Percentiles rank a stretch among this genome's conserved stretches.
Conservation (phyloP, 768 basidiomycete genomes). For the Pleurotus salmoneostramineus region DNA sequence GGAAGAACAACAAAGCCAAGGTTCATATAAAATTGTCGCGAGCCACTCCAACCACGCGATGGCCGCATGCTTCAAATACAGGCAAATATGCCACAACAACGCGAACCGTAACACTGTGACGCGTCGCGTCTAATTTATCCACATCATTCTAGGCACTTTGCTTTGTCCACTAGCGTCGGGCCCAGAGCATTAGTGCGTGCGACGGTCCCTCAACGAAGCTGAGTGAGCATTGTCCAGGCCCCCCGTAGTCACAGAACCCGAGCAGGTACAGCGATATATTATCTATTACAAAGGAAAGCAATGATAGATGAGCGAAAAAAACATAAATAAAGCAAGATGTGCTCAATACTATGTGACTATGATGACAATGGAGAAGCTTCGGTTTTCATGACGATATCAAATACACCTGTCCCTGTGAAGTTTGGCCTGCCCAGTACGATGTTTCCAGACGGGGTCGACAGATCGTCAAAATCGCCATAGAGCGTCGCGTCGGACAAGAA, state of each 20-base stretch:
- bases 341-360: neutral
- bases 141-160: conserved; percentile 2
- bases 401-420: conserved; percentile 91
- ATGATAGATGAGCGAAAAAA: neutral
- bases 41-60: conserved; percentile 3
- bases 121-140: conserved; percentile 1
- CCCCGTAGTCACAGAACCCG: too few species aligned
- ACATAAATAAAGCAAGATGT: conserved; percentile 1
- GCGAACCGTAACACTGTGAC: conserved; percentile 6
- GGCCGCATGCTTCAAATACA: conserved; percentile 4
- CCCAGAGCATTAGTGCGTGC: too few species aligned
- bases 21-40: neutral
- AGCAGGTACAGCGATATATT: neutral
- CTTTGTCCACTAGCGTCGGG: neutral
- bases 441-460: conserved; percentile 85
- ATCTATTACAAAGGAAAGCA: conserved; percentile 2
- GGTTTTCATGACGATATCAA: conserved; percentile 75
- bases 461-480: conserved; percentile 92
- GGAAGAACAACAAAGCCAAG: neutral
- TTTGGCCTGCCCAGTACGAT: conserved; percentile 89
- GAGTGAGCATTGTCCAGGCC: too few species aligned
- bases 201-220: too few species aligned
- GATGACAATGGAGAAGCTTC: conserved; percentile 11
- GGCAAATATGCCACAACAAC: neutral
- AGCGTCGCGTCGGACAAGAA: conserved; percentile 95